phyloP scores from a whole-genome alignment of 495 filamentous ascomycete species.

The Aspergillus homomorphus region DNA sequence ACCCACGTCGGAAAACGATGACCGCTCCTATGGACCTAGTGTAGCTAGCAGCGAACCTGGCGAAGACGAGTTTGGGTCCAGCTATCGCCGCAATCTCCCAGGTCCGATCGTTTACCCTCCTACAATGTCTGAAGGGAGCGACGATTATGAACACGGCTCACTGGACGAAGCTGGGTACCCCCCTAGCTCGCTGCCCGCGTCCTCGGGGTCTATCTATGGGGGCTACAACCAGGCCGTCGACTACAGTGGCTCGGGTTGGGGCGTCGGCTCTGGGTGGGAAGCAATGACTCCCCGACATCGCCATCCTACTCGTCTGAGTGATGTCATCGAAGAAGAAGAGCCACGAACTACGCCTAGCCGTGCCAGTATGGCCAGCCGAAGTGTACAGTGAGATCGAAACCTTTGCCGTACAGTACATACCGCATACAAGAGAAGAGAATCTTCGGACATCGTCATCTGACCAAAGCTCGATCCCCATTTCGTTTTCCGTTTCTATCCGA shows the following conservation, averaged over 20 bases:
- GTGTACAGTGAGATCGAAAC: constrained; percentile 29
- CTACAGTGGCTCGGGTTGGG: constrained; percentile 65
- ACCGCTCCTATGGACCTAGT: constrained; percentile 50
- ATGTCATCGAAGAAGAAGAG: constrained; percentile 78
- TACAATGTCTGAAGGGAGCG: constrained; percentile 46
- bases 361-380: constrained; percentile 42
- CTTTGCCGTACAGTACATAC: constrained; percentile 20
- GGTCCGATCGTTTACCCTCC: constrained; percentile 40
- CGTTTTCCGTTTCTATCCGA: constrained; percentile 3
- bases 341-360: constrained; percentile 55
- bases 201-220: constrained; percentile 30
- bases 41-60: constrained; percentile 49
- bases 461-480: constrained; percentile 7
- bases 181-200: constrained; percentile 27
- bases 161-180: constrained; percentile 47
- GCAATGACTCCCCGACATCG: constrained; percentile 75
- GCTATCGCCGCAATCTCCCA: constrained; percentile 46
- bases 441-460: neutral
- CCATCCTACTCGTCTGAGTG: constrained; percentile 89
- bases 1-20: constrained; percentile 42
- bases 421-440: neutral
- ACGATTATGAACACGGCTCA: constrained; percentile 53
- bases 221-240: constrained; percentile 39
- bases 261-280: constrained; percentile 68
- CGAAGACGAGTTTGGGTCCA: constrained; percentile 57